Evolutionary conservation across 2,329 filamentous ascomycete genomes (phyloP).

Genomic region (Myotisia sp.): DNA sequence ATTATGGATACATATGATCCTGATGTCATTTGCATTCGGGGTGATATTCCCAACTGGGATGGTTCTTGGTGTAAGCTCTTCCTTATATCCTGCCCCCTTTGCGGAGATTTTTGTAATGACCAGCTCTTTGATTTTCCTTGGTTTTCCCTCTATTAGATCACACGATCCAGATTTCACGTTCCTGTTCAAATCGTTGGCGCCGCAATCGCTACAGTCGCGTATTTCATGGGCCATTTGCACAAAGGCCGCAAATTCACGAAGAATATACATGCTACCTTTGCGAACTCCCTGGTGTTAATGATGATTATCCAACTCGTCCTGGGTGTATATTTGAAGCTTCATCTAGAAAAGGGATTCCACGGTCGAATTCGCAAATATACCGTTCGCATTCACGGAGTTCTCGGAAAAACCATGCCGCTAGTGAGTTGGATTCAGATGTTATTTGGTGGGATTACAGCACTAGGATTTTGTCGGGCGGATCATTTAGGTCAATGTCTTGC

Average conservation of each 20-base stretch:
- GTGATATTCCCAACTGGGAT: conserved; percentile 88
- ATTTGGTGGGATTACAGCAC: conserved; percentile 80
- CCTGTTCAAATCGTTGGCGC: conserved; percentile 67
- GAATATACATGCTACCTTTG: conserved; percentile 72
- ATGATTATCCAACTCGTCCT: conserved; percentile 62
- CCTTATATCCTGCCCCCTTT: background rate
- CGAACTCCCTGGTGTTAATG: conserved; percentile 65
- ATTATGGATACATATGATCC: conserved; percentile 85
- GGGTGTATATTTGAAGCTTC: conserved; percentile 76
- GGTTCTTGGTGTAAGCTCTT: conserved; percentile 65
- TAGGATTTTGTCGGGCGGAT: conserved; percentile 86
- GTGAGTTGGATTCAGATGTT: conserved; percentile 87
- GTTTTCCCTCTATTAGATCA: conserved; percentile 45
- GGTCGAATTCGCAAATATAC: conserved; percentile 60
- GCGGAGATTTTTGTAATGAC: conserved; percentile 7
- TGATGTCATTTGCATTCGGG: conserved; percentile 78
- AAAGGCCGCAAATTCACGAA: conserved; percentile 71
- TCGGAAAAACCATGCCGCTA: conserved; percentile 78
- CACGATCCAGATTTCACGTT: conserved; percentile 86
- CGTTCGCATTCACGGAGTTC: conserved; percentile 59
- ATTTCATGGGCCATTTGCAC: conserved; percentile 83
- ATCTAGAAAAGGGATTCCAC: conserved; percentile 72
- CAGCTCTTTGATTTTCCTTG: conserved; percentile 2
- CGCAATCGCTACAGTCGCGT: conserved; percentile 63
- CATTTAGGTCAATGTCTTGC: conserved; percentile 85